phyloP scores from a whole-genome alignment of 192 early-diverging fungal species.

The Coemansia sp. region DNA sequence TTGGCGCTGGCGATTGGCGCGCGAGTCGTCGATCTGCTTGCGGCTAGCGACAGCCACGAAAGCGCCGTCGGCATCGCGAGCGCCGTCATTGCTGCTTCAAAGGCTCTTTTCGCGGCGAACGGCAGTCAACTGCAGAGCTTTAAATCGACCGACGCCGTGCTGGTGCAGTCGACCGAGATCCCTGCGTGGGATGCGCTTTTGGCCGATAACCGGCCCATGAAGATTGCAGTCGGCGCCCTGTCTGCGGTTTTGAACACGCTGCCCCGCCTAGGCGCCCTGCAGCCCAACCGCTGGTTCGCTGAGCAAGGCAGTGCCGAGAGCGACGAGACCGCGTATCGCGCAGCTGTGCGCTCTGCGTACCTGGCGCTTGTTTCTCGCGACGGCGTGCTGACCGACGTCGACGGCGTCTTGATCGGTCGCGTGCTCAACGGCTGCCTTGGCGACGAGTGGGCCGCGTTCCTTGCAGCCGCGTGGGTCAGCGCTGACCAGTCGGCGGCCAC shows the following conservation, averaged over 20 bases:
- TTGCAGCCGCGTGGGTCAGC: slow-evolving; percentile 29
- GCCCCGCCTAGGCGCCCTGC: slow-evolving; percentile 7
- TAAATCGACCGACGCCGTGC: slow-evolving; percentile 1
- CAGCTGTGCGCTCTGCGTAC: slow-evolving; percentile 21
- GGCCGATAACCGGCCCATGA: neutral
- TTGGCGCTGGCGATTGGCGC: slow-evolving; percentile 25
- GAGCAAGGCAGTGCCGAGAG: neutral
- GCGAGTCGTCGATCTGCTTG: slow-evolving; percentile 22
- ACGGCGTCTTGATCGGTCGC: slow-evolving; percentile 33
- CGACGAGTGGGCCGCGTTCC: slow-evolving; percentile 49
- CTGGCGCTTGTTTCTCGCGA: slow-evolving; percentile 8
- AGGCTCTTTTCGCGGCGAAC: neutral
- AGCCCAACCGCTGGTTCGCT: slow-evolving; percentile 28
- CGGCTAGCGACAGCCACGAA: neutral
- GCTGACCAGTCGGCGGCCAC: neutral
- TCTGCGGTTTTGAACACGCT: slow-evolving; percentile 15
- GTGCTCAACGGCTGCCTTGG: slow-evolving; percentile 27
- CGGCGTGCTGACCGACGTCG: slow-evolving; percentile 13
- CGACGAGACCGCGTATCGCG: slow-evolving; percentile 13
- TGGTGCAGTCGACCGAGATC: slow-evolving; percentile 6
- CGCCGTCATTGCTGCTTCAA: slow-evolving; percentile 16
- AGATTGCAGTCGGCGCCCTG: slow-evolving; percentile 20
- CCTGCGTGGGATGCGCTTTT: slow-evolving; percentile 24
- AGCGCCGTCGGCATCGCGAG: slow-evolving; percentile 9
- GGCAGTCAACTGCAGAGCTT: too few species aligned